A percentile compares a stretch with the other conserved stretches of the same genome.
These are phyloP conservation scores for Terfezia boudieri DNA, from an alignment of 495 filamentous ascomycete genomes.

Conservation along the genomic window DNA sequence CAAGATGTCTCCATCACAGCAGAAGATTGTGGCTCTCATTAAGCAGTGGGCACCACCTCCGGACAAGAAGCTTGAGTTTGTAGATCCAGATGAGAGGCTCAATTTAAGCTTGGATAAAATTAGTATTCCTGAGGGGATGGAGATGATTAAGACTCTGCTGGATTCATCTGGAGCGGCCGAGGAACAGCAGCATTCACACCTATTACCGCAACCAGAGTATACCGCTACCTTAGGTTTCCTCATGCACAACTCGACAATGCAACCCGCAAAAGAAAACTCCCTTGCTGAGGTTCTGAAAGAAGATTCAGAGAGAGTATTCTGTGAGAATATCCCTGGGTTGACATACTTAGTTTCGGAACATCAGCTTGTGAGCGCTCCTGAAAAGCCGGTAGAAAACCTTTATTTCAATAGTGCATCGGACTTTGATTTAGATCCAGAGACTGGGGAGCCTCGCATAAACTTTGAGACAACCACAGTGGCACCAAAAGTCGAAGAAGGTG, in stretches of 20 bases:
- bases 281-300: constrained; percentile 1
- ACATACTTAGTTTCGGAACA: not conserved
- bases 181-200: not conserved
- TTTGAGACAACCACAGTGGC: not conserved
- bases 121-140: not conserved
- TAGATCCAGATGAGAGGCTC: not conserved
- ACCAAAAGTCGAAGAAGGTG: not conserved
- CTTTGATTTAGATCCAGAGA: not conserved
- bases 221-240: constrained; percentile 9
- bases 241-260: constrained; percentile 7
- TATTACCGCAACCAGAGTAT: constrained; percentile 2
- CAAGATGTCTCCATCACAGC: not conserved
- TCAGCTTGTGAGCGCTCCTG: not conserved
- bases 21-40: not conserved
- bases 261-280: not conserved
- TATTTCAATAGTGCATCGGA: not conserved
- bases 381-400: too few species aligned
- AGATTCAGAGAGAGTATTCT: constrained; percentile 7
- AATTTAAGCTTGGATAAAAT: not conserved
- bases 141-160: not conserved
- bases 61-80: not conserved
- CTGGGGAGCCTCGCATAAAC: not conserved
- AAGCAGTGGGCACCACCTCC: not conserved
- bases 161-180: not conserved
- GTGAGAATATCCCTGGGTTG: constrained; percentile 13